Percentiles rank a stretch among this genome's conserved stretches.
These are phyloP conservation scores for Annulohypoxylon bovei DNA, from an alignment of 495 filamentous ascomycete species.

Conservation along the genomic window DNA sequence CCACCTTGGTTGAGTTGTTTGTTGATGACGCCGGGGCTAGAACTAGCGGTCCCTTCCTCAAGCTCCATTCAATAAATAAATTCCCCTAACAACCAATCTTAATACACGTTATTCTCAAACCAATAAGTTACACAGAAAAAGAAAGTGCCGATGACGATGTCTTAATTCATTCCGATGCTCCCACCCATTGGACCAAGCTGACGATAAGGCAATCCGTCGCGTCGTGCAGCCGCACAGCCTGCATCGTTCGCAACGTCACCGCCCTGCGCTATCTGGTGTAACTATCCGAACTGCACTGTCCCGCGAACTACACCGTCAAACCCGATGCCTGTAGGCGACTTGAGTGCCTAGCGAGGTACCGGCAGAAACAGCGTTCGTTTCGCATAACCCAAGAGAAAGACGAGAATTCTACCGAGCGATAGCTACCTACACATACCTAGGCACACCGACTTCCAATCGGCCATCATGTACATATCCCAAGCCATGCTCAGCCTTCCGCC, in stretches of 20 bases:
- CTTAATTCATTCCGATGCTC: slow-evolving; percentile 14
- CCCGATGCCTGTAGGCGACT: slow-evolving; percentile 2
- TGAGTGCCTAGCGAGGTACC: not conserved
- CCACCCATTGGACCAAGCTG: slow-evolving; percentile 5
- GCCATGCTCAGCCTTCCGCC: slow-evolving; percentile 57
- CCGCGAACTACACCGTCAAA: slow-evolving; percentile 13
- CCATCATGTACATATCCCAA: slow-evolving; percentile 52
- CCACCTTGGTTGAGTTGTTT: slow-evolving; percentile 12
- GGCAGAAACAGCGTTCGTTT: not conserved
- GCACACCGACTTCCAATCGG: not conserved
- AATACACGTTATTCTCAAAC: not conserved
- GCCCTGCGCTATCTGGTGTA: not conserved
- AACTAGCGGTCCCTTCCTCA: not conserved
- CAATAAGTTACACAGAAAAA: slow-evolving; percentile 11
- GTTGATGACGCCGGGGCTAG: slow-evolving; percentile 1
- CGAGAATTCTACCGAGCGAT: not conserved
- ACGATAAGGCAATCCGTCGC: slow-evolving; percentile 17
- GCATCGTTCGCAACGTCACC: not conserved
- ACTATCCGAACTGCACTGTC: not conserved
- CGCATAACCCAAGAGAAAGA: not conserved
- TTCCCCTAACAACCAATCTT: not conserved
- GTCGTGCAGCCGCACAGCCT: not conserved
- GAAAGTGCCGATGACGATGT: not conserved
- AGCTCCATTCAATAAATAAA: slow-evolving; percentile 6
- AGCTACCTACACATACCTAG: too few species aligned